Conservation (phyloP, 2,329 filamentous ascomycete species). For the Epichloe gansuensis region DNA sequence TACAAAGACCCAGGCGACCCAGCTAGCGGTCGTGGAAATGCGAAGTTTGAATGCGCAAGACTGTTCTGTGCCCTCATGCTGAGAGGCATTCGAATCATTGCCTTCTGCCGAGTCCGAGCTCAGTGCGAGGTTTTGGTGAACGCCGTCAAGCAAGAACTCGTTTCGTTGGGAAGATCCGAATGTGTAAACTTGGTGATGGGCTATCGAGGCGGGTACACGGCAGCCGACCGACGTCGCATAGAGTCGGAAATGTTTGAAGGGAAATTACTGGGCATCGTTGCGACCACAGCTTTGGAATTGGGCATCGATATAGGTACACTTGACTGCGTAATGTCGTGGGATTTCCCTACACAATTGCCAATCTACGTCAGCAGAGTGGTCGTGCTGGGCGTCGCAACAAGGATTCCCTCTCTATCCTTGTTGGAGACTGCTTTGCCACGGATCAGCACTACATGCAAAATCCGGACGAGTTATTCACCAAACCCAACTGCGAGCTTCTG, state of each 20-base stretch:
- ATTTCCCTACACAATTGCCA: slow-evolving; percentile 92
- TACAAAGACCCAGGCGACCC: slow-evolving; percentile 83
- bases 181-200: slow-evolving; percentile 78
- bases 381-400: slow-evolving; percentile 85
- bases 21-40: slow-evolving; percentile 72
- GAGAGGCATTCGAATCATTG: slow-evolving; percentile 80
- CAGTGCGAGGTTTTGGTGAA: slow-evolving; percentile 77
- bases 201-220: slow-evolving; percentile 88
- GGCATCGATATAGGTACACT: slow-evolving; percentile 92
- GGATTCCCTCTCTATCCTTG: slow-evolving; percentile 79
- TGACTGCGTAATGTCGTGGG: slow-evolving; percentile 86
- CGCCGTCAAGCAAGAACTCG: slow-evolving; percentile 68
- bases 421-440: slow-evolving; percentile 80
- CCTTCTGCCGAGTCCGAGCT: slow-evolving; percentile 80
- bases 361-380: slow-evolving; percentile 87
- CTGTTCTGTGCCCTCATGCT: slow-evolving; percentile 85
- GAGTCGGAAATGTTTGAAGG: slow-evolving; percentile 97
- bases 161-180: slow-evolving; percentile 59
- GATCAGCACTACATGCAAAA: slow-evolving; percentile 98
- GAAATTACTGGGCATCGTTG: slow-evolving; percentile 82
- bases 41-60: slow-evolving; percentile 73
- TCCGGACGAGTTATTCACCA: slow-evolving; percentile 84
- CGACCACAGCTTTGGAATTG: slow-evolving; percentile 83
- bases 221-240: slow-evolving; percentile 77
- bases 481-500: slow-evolving; percentile 78